These are phyloP conservation scores for Macadamia integrifolia DNA, from an alignment of 164 flowering plant species.

Conservation along the genomic window DNA sequence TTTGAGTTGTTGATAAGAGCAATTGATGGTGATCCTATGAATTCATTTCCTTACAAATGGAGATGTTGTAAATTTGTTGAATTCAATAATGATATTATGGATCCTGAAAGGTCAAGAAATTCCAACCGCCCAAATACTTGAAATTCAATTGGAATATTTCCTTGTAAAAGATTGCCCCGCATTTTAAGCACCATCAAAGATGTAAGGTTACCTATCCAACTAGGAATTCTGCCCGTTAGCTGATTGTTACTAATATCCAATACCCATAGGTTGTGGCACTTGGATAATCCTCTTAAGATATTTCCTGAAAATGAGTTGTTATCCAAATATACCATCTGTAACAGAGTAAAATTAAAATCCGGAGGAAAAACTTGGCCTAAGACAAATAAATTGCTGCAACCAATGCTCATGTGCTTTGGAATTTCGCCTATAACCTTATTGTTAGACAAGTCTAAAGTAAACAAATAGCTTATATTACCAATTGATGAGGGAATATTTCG, in stretches of 20 bases:
- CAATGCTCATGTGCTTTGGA: background rate
- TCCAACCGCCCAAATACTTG: background rate
- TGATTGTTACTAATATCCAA: conserved; percentile 1
- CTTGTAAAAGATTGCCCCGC: background rate
- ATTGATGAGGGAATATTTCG: conserved; percentile 1
- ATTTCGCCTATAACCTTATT: conserved; percentile 2
- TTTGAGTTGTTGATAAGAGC: background rate
- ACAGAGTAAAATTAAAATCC: background rate
- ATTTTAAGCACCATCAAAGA: background rate
- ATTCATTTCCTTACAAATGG: conserved; percentile 1
- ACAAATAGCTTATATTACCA: background rate
- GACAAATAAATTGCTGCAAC: background rate
- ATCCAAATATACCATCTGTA: background rate
- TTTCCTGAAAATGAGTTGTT: background rate
- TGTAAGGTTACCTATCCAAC: background rate
- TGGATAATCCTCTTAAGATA: background rate
- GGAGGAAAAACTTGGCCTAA: conserved; percentile 6
- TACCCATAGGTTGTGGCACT: background rate
- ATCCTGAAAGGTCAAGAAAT: background rate
- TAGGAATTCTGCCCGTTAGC: too few species aligned
- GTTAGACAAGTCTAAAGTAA: background rate
- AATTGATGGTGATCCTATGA: conserved; percentile 1
- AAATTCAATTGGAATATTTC: background rate
- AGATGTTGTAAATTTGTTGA: background rate
- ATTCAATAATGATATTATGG: too few species aligned